Base-by-base conservation (phyloP, 2,329 filamentous ascomycete genomes). In the Colletotrichum sp. region DNA sequence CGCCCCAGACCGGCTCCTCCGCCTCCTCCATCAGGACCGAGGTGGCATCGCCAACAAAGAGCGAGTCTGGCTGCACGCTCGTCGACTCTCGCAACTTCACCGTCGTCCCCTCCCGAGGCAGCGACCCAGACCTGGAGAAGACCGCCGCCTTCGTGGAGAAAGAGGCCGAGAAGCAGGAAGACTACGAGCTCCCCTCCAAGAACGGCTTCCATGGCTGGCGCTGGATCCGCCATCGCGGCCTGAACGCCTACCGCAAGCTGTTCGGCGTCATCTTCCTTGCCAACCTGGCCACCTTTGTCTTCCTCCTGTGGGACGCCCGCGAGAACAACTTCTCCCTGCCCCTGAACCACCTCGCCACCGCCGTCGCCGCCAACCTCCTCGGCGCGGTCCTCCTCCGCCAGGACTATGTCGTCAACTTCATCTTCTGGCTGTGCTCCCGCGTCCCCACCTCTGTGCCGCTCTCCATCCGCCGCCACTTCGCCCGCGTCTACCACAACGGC, bases 181-280 rank as follows among this genome's bases (percentile, higher is more conserved):
- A 80, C n/a, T 69, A 77, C 13, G 83, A 84, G 8, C 77, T 89
- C 8, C 88, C 88, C 7, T 80, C 80, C 16, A 90, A 90, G 81
- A 83, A 83, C 15, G 83, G 84, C 30, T 79, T 82, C 5, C 86
- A 86, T 65, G 85, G 83, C 16, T 82, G 84, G 75, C 83, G 86
- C 66, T 86, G 85, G 71, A 77, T 89, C 52, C 83, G 86, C 21
- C 83, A 86, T 79, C 85, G 86, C 32, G 81, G 90, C 72, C 85
- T 91, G 79, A 89, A 89, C 68, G 85, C 88, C 30, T 92, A 92
- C 79, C 88, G 91, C 49, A 87, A 89, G 10, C 87, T 92, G 7
- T 92, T 92, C 81, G 88, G 88, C 67, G 66, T 91, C 16, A 84
- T 91, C 32, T 87, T 89, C 77, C 76, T 91, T 39, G 80, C 84